Evolutionary conservation across 768 basidiomycete species (phyloP).

Genomic region (Pulveroboletus sp.): DNA sequence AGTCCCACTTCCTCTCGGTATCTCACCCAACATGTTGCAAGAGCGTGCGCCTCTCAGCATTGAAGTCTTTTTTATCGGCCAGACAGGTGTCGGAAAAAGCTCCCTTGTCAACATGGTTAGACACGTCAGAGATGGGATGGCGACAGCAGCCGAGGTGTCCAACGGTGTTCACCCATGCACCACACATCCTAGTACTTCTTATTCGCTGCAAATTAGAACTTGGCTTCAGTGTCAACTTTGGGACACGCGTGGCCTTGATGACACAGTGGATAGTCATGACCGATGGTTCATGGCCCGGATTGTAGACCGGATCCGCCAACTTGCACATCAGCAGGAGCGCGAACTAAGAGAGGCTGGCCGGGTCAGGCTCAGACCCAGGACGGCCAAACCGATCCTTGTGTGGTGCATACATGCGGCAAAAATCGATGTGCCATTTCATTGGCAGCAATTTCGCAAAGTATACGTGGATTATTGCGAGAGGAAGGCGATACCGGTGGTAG

Average conservation of each 20-base stretch:
- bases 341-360: too few species aligned
- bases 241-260: too few species aligned
- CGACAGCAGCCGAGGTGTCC: background rate
- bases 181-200: background rate
- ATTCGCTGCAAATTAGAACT: background rate
- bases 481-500: background rate
- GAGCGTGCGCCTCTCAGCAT: too few species aligned
- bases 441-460: background rate
- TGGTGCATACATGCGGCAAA: too few species aligned
- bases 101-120: background rate
- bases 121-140: background rate
- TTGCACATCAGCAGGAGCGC: too few species aligned
- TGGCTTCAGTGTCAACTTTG: background rate
- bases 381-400: too few species aligned
- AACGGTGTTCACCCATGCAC: background rate
- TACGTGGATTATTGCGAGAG: background rate
- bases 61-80: background rate
- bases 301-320: background rate
- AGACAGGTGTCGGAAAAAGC: background rate
- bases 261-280: background rate
- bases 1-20: too few species aligned
- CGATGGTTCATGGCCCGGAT: background rate
- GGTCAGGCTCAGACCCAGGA: too few species aligned
- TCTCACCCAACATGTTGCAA: too few species aligned
- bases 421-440: background rate